phyloP scores from a whole-genome alignment of 1,139 yeast species.

The Geotrichum histeridarum region DNA sequence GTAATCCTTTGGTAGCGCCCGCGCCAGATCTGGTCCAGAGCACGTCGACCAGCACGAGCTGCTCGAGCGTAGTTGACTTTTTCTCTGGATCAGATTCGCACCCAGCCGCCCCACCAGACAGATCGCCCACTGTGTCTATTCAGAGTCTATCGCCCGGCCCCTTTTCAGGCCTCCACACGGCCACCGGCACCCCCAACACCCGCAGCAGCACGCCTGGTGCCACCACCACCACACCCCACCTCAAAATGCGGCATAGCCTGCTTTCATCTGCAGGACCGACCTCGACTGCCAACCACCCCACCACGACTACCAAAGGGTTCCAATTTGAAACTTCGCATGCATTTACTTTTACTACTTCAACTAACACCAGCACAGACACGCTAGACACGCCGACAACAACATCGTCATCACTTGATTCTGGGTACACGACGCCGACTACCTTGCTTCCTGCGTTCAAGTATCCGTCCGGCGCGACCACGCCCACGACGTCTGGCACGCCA shows the following conservation, averaged over 20 bases:
- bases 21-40: not conserved
- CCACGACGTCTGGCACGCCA: not conserved
- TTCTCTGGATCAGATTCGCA: not conserved
- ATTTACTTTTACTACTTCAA: no score
- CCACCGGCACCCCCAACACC: no score
- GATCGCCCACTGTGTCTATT: not conserved
- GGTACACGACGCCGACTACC: not conserved
- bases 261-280: no score
- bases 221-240: no score
- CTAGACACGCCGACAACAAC: not conserved
- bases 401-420: not conserved
- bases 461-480: not conserved
- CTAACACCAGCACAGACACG: not conserved
- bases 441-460: not conserved
- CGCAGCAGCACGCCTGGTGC: no score
- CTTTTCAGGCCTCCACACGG: no score
- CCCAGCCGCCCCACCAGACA: not conserved
- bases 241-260: no score
- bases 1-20: not conserved
- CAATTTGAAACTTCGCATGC: no score
- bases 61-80: slow-evolving; percentile 8
- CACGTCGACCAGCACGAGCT: slow-evolving; percentile 7
- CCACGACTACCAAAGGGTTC: no score
- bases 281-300: no score
- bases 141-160: not conserved